Percentiles rank a stretch among this genome's conserved stretches.
These are phyloP conservation scores for Sphagnum magellanicum DNA, from an alignment of 228 moss, liverwort and hornwort genomes.

Conservation along the genomic window DNA sequence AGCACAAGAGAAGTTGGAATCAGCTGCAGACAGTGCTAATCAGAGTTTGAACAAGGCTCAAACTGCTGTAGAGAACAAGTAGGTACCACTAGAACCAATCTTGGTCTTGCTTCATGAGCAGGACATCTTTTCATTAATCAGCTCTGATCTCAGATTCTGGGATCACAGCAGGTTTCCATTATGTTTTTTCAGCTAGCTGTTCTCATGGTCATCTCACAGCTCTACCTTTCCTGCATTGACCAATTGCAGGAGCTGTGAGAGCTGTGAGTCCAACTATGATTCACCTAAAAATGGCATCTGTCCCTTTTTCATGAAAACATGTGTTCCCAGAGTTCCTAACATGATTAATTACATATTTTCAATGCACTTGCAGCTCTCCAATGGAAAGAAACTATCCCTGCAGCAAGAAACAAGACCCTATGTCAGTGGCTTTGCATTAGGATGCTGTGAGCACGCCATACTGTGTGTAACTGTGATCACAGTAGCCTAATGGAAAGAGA, in stretches of 20 bases:
- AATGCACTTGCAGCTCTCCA: too few species aligned
- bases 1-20: slow-evolving; percentile 15
- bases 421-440: too few species aligned
- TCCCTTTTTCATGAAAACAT: too few species aligned
- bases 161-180: neutral
- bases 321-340: too few species aligned
- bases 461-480: too few species aligned
- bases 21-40: slow-evolving; percentile 19
- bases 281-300: too few species aligned
- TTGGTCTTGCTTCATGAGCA: neutral
- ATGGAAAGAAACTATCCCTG: too few species aligned
- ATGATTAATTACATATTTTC: too few species aligned
- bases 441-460: too few species aligned
- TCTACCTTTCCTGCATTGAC: neutral
- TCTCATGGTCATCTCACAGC: neutral
- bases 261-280: too few species aligned
- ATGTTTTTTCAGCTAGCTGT: neutral
- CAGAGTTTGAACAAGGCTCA: slow-evolving; percentile 9
- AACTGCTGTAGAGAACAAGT: slow-evolving; percentile 35
- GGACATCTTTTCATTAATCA: neutral
- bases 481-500: too few species aligned
- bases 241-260: slow-evolving; percentile 17
- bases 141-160: neutral
- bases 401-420: too few species aligned
- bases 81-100: neutral